Percentiles rank a stretch among this genome's conserved stretches.
These are phyloP conservation scores for Actinomortierella wolfii DNA, from an alignment of 371 early-diverging fungal species.

Conservation along the genomic window DNA sequence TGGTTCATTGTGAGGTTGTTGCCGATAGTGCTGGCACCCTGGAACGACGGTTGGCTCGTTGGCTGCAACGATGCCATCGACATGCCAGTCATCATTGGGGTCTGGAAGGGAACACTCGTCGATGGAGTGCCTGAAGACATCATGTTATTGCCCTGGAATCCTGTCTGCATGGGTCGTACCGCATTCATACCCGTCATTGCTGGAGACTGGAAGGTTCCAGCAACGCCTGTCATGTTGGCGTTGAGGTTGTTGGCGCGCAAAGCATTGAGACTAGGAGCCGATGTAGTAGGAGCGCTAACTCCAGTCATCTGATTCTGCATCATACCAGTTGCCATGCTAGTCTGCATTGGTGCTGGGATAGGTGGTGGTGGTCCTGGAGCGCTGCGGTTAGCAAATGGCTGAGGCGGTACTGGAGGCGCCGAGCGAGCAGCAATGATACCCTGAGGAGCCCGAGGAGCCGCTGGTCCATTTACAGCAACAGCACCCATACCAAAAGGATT, in stretches of 20 bases:
- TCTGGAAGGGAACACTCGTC: slow-evolving; percentile 30
- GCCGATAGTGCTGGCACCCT: slow-evolving; percentile 7
- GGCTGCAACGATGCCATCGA: slow-evolving; percentile 1
- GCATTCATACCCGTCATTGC: slow-evolving; percentile 34
- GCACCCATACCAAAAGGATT: slow-evolving; percentile 59
- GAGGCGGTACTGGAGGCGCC: slow-evolving; percentile 36
- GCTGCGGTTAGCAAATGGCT: slow-evolving; percentile 35
- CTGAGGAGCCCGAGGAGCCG: slow-evolving; percentile 21
- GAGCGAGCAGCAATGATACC: slow-evolving; percentile 32
- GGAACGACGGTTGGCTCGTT: no score
- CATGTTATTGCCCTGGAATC: slow-evolving; percentile 23
- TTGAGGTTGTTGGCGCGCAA: neutral
- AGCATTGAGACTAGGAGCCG: no score
- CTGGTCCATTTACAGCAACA: slow-evolving; percentile 38
- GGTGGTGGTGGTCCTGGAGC: slow-evolving; percentile 43
- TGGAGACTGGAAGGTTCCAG: slow-evolving; percentile 35
- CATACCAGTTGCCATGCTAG: slow-evolving; percentile 39
- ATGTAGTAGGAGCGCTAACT: slow-evolving; percentile 2
- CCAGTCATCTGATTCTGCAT: slow-evolving; percentile 27
- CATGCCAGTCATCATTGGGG: slow-evolving; percentile 37
- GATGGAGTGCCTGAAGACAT: slow-evolving; percentile 12
- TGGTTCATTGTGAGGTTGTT: slow-evolving; percentile 17
- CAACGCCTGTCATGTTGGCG: slow-evolving; percentile 9
- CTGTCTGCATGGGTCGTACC: slow-evolving; percentile 15
- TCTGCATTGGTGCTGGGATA: slow-evolving; percentile 38